Evolutionary conservation across 2,329 filamentous ascomycete species (phyloP), one percentile per base, ranked within the genome.

Genomic region (Orbilia ellipsospora): DNA sequence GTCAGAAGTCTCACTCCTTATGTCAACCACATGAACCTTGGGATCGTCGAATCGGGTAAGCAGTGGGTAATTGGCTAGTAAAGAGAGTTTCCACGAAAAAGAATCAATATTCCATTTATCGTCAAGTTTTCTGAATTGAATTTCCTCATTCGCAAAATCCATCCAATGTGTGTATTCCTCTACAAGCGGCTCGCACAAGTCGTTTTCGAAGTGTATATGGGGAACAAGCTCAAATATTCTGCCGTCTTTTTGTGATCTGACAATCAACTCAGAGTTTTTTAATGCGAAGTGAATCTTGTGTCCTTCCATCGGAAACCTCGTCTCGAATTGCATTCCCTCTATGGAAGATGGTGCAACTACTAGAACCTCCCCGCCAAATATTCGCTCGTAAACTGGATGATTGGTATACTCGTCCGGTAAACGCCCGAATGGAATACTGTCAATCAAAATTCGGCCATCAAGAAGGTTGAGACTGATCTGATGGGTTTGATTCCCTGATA

Each of bases 401-500:
- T 13, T 6, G 40, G 84, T 81, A 57, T 87, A 89, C 0, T 83
- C 73, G 0, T 10, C 1, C 0, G 87, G 87, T 0, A 89, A 81
- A 1, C 84, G 82, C 2, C 83, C 79, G 0, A 88, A 77, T 0
- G 86, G 87, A 0, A 81, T 50, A 0, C 87, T 87, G 67, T 88
- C 83, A 0, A 89, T 83, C 0, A 88, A 81, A 0, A 90, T 80
- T 23, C 85, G 82, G 0, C 85, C 87, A 0, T 82, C 85, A 1
- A 90, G 77, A 0, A 88, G 57, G 73, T 87, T 87, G 85, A 83
- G 2, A 87, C 82, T 2, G 1, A 31, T 4, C 20, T 81, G 77
- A 3, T 75, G 31, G 1, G 26, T 42, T 26, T 48, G 40, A 13
- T 60, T 23, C 15, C 57, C 59, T n/a, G 13, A 16, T 15, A 69